Evolutionary conservation across 495 filamentous ascomycete species (phyloP).

Genomic region (Cairneyella variabilis): DNA sequence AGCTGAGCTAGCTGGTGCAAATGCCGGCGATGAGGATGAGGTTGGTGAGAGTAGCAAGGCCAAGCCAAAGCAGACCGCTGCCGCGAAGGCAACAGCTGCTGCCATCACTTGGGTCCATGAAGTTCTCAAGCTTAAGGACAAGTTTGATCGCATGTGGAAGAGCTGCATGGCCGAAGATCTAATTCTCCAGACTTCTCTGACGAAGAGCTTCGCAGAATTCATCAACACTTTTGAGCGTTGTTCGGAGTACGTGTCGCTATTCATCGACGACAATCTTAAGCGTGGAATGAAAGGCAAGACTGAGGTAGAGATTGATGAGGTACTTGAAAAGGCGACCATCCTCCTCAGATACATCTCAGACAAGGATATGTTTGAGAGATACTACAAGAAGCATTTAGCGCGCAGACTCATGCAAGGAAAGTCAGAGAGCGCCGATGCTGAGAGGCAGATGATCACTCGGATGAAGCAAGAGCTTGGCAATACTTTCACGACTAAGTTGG

Average conservation of each 20-base stretch:
- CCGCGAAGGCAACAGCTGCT: conserved; percentile 61
- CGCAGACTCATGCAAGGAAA: conserved; percentile 80
- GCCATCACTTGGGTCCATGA: conserved; percentile 97
- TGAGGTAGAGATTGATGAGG: conserved; percentile 78
- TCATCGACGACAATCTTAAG: conserved; percentile 95
- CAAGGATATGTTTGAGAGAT: conserved; percentile 93
- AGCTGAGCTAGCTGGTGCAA: conserved; percentile 30
- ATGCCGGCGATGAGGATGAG: too few species aligned
- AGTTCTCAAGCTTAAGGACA: conserved; percentile 78
- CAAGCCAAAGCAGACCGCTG: conserved; percentile 41
- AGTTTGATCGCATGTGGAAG: conserved; percentile 77
- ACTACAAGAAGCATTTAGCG: conserved; percentile 97
- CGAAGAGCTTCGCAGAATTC: conserved; percentile 80
- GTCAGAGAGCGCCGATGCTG: conserved; percentile 81
- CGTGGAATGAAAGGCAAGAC: conserved; percentile 91
- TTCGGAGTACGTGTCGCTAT: conserved; percentile 91
- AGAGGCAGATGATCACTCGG: conserved; percentile 91
- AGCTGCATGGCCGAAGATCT: conserved; percentile 70
- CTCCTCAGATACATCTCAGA: conserved; percentile 83
- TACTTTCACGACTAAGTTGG: conserved; percentile 85
- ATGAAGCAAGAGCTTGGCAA: conserved; percentile 97
- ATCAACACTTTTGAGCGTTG: conserved; percentile 81
- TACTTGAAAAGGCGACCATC: conserved; percentile 86
- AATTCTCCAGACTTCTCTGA: conserved; percentile 72
- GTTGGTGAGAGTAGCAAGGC: conserved; percentile 46